Evolutionary conservation across 164 flowering plant species (phyloP).

Genomic region (Taxillus chinensis): DNA sequence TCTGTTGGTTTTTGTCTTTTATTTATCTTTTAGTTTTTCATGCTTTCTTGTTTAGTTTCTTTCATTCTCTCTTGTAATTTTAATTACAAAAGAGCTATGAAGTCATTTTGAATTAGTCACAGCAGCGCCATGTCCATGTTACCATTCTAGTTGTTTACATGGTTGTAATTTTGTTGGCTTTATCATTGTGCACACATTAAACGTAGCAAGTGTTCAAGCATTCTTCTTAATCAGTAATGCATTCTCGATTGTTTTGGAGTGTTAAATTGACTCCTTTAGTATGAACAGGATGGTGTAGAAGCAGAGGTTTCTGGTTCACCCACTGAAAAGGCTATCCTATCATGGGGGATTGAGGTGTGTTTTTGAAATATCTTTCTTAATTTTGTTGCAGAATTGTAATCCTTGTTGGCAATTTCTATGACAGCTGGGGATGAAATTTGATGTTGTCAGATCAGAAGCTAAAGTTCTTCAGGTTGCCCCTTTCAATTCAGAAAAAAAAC

Average conservation of each 20-base stretch:
- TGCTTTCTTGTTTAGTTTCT: too few species aligned
- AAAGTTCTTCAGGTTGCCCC: constrained; percentile 32
- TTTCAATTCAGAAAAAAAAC: constrained; percentile 44
- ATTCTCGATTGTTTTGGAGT: background rate
- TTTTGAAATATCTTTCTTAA: background rate
- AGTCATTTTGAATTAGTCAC: too few species aligned
- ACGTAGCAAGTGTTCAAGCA: background rate
- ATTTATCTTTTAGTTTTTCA: too few species aligned
- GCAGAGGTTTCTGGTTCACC: constrained; percentile 38
- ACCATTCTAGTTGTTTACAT: too few species aligned
- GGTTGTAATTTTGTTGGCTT: too few species aligned
- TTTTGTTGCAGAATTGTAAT: too few species aligned
- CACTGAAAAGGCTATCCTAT: constrained; percentile 43
- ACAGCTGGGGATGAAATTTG: constrained; percentile 44
- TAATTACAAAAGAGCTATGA: too few species aligned
- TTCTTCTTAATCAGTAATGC: background rate
- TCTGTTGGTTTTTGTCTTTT: too few species aligned
- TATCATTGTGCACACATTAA: too few species aligned
- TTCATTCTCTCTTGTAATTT: too few species aligned
- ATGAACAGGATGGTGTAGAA: constrained; percentile 27
- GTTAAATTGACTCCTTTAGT: background rate
- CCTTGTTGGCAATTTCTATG: background rate
- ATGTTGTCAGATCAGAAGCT: constrained; percentile 20
- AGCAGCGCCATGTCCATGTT: too few species aligned
- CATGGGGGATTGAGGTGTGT: constrained; percentile 34